Percentiles rank a stretch among this genome's conserved stretches.
Evolutionary conservation across 2,329 filamentous ascomycete genomes (phyloP).

Genomic region (Botrytis deweyae): DNA sequence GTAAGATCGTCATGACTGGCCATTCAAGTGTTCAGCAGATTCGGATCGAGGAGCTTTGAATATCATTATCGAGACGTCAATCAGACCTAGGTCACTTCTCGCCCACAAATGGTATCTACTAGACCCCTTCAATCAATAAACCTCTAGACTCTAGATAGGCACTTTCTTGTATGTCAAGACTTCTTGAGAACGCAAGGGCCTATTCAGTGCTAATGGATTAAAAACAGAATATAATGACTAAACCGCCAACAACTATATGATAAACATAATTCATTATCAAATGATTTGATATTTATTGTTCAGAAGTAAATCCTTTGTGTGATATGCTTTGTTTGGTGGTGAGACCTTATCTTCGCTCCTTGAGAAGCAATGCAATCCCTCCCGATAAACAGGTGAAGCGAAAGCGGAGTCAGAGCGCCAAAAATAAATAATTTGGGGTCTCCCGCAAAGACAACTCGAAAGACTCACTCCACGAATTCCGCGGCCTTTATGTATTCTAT

Average conservation of each 20-base stretch:
- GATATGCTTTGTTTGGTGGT: background rate
- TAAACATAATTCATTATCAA: background rate
- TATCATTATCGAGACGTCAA: background rate
- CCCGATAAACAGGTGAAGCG: slow-evolving; percentile 2
- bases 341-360: slow-evolving; percentile 4
- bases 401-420: slow-evolving; percentile 13
- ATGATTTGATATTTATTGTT: background rate
- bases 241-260: background rate
- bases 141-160: no score
- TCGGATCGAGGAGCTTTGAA: background rate
- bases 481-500: background rate
- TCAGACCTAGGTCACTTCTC: background rate
- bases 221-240: background rate
- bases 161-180: slow-evolving; percentile 5
- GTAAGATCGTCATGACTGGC: background rate
- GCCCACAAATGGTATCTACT: background rate
- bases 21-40: background rate
- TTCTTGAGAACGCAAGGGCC: background rate
- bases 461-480: background rate
- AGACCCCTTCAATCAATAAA: background rate
- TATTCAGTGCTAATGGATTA: background rate
- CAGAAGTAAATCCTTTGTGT: background rate
- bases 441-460: background rate
- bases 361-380: slow-evolving; percentile 8
- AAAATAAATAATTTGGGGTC: slow-evolving; percentile 12